A percentile compares a stretch with the other conserved stretches of the same genome.
phyloP scores from a whole-genome alignment of 345 rosid genomes.

The Sapria himalayana region DNA sequence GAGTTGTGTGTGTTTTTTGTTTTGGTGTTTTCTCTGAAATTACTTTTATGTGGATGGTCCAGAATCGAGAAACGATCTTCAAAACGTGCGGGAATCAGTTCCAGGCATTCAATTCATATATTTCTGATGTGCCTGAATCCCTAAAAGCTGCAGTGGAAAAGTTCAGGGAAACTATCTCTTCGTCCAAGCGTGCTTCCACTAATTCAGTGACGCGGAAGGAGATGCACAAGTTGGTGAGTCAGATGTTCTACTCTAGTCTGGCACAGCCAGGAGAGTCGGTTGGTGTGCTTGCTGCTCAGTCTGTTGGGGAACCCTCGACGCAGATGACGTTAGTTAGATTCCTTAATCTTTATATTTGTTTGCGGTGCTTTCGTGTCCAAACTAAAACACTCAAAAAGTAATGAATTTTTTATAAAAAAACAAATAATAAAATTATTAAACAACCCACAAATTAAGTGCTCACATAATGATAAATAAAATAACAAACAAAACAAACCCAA shows the following conservation, averaged over 20 bases:
- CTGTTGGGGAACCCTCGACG: constrained; percentile 99
- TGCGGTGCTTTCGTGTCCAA: too few species aligned
- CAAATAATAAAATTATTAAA: too few species aligned
- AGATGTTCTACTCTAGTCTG: constrained; percentile 60
- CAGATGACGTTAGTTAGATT: constrained; percentile 81
- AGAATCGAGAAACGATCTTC: constrained; percentile 60
- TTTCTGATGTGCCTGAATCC: constrained; percentile 32
- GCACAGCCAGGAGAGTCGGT: constrained; percentile 99
- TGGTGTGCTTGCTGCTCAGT: constrained; percentile 94
- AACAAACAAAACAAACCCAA: too few species aligned
- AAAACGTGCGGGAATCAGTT: constrained; percentile 19
- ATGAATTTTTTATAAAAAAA: too few species aligned
- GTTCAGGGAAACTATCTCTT: constrained; percentile 24
- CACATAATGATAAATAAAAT: too few species aligned
- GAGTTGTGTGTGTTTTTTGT: constrained; percentile 2
- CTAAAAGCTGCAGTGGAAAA: constrained; percentile 43
- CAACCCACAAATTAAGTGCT: too few species aligned
- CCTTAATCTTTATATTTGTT: too few species aligned
- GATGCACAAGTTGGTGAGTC: constrained; percentile 38
- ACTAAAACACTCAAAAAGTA: too few species aligned
- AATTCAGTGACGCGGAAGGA: constrained; percentile 22
- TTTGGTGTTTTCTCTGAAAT: constrained; percentile 8
- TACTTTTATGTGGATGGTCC: too few species aligned
- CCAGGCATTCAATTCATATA: constrained; percentile 27
- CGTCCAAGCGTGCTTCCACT: constrained; percentile 17